These are phyloP conservation scores for Rickenella mellea DNA, from an alignment of 768 basidiomycete species.

Conservation along the genomic window DNA sequence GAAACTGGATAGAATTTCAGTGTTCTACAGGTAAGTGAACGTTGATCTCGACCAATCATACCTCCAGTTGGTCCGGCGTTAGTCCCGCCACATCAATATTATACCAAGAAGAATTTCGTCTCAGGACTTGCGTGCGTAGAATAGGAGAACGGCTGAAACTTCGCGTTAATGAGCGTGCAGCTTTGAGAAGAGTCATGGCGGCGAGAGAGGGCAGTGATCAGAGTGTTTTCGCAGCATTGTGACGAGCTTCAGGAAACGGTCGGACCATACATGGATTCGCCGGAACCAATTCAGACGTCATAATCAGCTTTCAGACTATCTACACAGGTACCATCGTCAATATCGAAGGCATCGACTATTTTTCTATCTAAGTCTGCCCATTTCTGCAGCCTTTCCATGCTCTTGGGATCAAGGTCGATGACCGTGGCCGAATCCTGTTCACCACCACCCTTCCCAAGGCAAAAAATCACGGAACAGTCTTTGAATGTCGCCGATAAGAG, in stretches of 20 bases:
- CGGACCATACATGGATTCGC: too few species aligned
- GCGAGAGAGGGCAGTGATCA: too few species aligned
- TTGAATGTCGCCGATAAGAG: constrained; percentile 92
- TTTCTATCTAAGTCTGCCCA: constrained; percentile 70
- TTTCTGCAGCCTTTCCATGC: constrained; percentile 45
- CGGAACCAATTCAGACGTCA: too few species aligned
- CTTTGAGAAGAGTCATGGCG: too few species aligned
- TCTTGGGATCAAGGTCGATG: constrained; percentile 85
- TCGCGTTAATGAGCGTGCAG: too few species aligned
- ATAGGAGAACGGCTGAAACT: background rate
- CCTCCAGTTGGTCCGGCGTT: constrained; percentile 73
- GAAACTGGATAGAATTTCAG: constrained; percentile 43
- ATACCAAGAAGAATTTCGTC: constrained; percentile 46
- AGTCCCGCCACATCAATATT: constrained; percentile 68
- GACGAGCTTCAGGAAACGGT: too few species aligned
- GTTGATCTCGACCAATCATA: constrained; percentile 19
- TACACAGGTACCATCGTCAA: constrained; percentile 1
- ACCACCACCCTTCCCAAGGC: constrained; percentile 15
- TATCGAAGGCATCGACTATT: constrained; percentile 40
- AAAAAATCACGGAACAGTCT: constrained; percentile 77
- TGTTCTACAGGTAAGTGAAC: background rate
- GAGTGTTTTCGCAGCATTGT: too few species aligned
- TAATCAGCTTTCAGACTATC: background rate
- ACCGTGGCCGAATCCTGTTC: constrained; percentile 37
- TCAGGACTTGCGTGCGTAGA: background rate